Base-by-base conservation (phyloP, 805 yeast species). In the Candida coquimbonensis region DNA sequence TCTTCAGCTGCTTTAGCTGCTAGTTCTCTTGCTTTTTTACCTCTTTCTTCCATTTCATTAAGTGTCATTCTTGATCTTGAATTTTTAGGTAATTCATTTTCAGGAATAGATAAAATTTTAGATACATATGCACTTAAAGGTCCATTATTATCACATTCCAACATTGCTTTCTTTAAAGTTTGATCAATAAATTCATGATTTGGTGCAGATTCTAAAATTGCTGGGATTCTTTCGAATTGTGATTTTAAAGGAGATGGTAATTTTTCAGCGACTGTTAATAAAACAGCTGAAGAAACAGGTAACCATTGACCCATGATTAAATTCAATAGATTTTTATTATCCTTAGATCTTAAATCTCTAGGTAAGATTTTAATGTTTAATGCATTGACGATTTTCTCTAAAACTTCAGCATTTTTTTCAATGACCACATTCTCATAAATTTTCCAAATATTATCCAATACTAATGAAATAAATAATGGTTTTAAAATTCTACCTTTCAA, bases 391-490 rank as follows among this genome's bases (percentile, higher is more conserved):
- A 93, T 88, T 55, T 85, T 89, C 46, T 78, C 84, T 43, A 90
- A 66, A 50, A 79, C 79, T 41, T 82, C 95, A 19, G 73, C 71
- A 61, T 91, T 79, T 51, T 83, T 75, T 33, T 83, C 78, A 9
- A 77, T 56, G 11, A 83, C 67, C 42, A 87, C 77, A 43, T 81
- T 78, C 44, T 84, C 84, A 57, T 93, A 93, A 7, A 93, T 78
- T 40, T 86, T 85, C 98, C 98, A 93, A 25, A 93, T 83, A 53
- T 82, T 91, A 37, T 91, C 97, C 51, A 93, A 66, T 8, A 91
- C 83, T 50, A 93, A 75, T 12, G 86, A 81, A 0, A 88, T 96
- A 70, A 93, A 93, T 51, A 93, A 63, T 0, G 96, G 95, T 60
- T 87, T 87, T 48, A 81, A 60, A 33, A 67, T 65, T 45, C 82